Percentiles rank a stretch among this genome's conserved stretches.
These are phyloP conservation scores for Phaffia australis DNA, from an alignment of 768 basidiomycete species.

Conservation along the genomic window DNA sequence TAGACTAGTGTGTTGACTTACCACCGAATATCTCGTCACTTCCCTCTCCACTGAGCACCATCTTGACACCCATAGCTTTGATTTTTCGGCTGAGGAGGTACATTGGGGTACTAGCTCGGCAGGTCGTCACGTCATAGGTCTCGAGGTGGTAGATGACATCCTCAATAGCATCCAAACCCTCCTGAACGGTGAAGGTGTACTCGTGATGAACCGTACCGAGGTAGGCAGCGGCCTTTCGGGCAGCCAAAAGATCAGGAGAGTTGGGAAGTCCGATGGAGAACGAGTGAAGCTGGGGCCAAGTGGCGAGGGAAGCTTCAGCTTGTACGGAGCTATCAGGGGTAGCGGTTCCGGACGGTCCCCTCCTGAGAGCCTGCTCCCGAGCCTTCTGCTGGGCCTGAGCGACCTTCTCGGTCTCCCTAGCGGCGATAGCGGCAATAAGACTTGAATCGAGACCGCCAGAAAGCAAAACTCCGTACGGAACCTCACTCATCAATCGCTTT, in stretches of 20 bases:
- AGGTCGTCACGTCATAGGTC: constrained; percentile 97
- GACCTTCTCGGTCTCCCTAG: constrained; percentile 87
- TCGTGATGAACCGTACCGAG: constrained; percentile 94
- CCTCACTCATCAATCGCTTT: constrained; percentile 95
- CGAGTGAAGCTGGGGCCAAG: constrained; percentile 95
- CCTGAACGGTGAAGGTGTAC: constrained; percentile 95
- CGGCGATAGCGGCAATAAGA: constrained; percentile 87
- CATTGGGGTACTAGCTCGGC: constrained; percentile 96
- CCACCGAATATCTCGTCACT: constrained; percentile 97
- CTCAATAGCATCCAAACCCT: constrained; percentile 90
- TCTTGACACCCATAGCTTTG: constrained; percentile 99
- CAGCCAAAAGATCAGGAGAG: constrained; percentile 89
- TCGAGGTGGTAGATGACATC: constrained; percentile 98
- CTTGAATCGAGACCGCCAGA: constrained; percentile 93
- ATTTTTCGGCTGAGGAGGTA: constrained; percentile 95
- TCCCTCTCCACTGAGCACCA: constrained; percentile 96
- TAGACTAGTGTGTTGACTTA: constrained; percentile 34
- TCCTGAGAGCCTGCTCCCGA: constrained; percentile 43
- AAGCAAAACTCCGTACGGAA: constrained; percentile 91
- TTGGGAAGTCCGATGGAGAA: constrained; percentile 92
- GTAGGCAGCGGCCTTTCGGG: constrained; percentile 82
- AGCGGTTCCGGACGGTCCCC: constrained; percentile 26
- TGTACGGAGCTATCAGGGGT: constrained; percentile 40
- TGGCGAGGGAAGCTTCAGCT: constrained; percentile 49
- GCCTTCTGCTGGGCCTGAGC: constrained; percentile 63